Conservation (phyloP, 2,329 filamentous ascomycete species). For the Fusarium tuaranense region DNA sequence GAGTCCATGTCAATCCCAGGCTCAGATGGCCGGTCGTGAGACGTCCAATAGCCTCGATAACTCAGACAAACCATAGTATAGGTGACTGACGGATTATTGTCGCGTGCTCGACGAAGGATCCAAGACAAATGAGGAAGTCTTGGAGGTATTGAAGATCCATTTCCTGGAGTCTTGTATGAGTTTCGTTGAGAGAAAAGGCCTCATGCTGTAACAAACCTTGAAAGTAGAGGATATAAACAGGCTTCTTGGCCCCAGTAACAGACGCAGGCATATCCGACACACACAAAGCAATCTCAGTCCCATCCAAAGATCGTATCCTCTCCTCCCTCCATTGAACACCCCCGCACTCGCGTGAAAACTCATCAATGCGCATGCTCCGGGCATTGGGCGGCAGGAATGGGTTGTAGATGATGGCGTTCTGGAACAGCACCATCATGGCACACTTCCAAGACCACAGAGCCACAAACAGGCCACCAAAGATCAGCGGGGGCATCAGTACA, state of each 20-base stretch:
- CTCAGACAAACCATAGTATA: slow-evolving; percentile 68
- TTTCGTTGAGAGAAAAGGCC: neutral
- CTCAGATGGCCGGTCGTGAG: slow-evolving; percentile 77
- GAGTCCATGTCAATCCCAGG: slow-evolving; percentile 77
- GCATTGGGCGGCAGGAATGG: slow-evolving; percentile 79
- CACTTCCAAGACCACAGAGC: slow-evolving; percentile 76
- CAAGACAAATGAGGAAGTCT: slow-evolving; percentile 68
- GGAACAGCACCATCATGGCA: slow-evolving; percentile 79
- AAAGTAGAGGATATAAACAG: slow-evolving; percentile 59
- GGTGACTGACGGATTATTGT: slow-evolving; percentile 48
- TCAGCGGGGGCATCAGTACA: slow-evolving; percentile 71
- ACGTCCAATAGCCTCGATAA: slow-evolving; percentile 84
- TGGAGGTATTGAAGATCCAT: slow-evolving; percentile 69
- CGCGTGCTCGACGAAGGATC: slow-evolving; percentile 60
- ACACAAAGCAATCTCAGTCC: slow-evolving; percentile 72
- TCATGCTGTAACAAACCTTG: slow-evolving; percentile 37
- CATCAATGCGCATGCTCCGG: slow-evolving; percentile 72
- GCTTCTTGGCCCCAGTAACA: slow-evolving; percentile 31
- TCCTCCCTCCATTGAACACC: slow-evolving; percentile 77
- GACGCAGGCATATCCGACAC: slow-evolving; percentile 57
- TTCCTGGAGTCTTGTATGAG: slow-evolving; percentile 55
- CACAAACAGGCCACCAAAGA: slow-evolving; percentile 75
- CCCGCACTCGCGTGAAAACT: slow-evolving; percentile 70
- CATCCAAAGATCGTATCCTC: slow-evolving; percentile 70
- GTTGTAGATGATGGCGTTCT: slow-evolving; percentile 87